Evolutionary conservation across 2,329 filamentous ascomycete species (phyloP).

Genomic region (Thielaviopsis ethacetica): DNA sequence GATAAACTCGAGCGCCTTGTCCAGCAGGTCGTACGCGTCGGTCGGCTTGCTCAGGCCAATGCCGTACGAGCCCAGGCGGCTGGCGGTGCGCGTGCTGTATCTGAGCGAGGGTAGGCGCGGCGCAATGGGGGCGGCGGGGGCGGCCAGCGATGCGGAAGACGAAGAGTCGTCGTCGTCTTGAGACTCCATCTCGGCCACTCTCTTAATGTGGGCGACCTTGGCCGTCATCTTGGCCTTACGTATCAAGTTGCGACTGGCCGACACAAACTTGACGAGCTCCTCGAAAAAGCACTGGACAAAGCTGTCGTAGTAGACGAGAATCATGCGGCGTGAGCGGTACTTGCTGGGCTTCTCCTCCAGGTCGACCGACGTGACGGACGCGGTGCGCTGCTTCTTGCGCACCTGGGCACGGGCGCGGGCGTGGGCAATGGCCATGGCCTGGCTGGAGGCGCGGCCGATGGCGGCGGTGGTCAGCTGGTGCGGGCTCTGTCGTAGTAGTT

Average conservation of each 20-base stretch:
- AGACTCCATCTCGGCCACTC: conserved; percentile 41
- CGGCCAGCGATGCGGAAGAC: background rate
- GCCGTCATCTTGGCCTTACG: conserved; percentile 77
- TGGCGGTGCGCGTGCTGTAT: conserved; percentile 21
- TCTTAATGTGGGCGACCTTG: conserved; percentile 50
- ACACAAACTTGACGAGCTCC: conserved; percentile 65
- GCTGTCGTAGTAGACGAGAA: conserved; percentile 85
- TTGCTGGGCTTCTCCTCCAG: conserved; percentile 31
- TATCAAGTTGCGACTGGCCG: conserved; percentile 64
- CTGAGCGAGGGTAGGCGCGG: conserved; percentile 22
- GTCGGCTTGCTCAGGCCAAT: conserved; percentile 14
- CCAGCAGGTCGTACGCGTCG: conserved; percentile 54
- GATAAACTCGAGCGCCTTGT: conserved; percentile 63
- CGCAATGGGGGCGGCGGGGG: conserved; percentile 14
- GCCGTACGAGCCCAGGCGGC: conserved; percentile 12
- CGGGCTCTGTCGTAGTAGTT: background rate
- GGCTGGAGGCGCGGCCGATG: conserved; percentile 25
- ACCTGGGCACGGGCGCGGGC: conserved; percentile 30
- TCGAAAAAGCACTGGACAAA: conserved; percentile 74
- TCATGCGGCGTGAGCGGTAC: conserved; percentile 56
- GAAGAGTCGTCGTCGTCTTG: conserved; percentile 21
- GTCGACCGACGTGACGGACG: conserved; percentile 32
- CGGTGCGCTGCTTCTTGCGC: conserved; percentile 33
- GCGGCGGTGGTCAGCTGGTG: conserved; percentile 16
- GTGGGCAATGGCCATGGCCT: conserved; percentile 29